Percentiles rank a stretch among this genome's conserved stretches.
These are phyloP conservation scores for Nidula microcarpa DNA, from an alignment of 768 basidiomycete species.

Conservation along the genomic window DNA sequence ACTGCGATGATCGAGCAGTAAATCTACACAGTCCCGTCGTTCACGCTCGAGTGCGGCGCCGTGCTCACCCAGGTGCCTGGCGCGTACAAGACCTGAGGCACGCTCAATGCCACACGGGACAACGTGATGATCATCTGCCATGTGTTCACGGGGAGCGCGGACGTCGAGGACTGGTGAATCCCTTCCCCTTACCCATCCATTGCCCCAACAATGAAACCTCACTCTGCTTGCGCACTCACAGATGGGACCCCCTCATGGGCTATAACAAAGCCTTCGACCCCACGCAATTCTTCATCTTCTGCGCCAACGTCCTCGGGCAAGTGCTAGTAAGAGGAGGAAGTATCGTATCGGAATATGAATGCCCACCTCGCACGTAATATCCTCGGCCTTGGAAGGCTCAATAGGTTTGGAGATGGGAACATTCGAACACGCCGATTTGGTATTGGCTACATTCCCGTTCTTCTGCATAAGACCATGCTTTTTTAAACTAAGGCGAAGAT, in stretches of 20 bases:
- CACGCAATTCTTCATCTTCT: constrained; percentile 87
- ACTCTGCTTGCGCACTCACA: constrained; percentile 22
- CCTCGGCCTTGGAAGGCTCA: no score
- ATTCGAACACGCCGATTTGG: no score
- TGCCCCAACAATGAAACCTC: background rate
- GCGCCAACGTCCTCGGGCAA: constrained; percentile 91
- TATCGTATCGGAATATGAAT: no score
- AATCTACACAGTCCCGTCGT: constrained; percentile 60
- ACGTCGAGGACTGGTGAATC: constrained; percentile 95
- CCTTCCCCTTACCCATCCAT: background rate
- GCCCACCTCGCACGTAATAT: no score
- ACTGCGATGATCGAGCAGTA: constrained; percentile 38
- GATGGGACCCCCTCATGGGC: constrained; percentile 98
- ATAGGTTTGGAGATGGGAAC: no score
- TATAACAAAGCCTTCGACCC: constrained; percentile 90
- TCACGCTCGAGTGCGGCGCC: constrained; percentile 80
- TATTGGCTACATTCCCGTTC: no score
- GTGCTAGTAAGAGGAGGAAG: no score
- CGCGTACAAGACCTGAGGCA: constrained; percentile 97
- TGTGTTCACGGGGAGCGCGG: constrained; percentile 94
- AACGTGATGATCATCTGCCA: constrained; percentile 99
- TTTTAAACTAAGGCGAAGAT: no score
- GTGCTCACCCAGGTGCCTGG: constrained; percentile 76
- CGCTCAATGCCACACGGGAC: constrained; percentile 67
- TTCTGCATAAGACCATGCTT: no score